phyloP scores from a whole-genome alignment of 2,329 filamentous ascomycete species.

The Pseudogymnoascus sp. region DNA sequence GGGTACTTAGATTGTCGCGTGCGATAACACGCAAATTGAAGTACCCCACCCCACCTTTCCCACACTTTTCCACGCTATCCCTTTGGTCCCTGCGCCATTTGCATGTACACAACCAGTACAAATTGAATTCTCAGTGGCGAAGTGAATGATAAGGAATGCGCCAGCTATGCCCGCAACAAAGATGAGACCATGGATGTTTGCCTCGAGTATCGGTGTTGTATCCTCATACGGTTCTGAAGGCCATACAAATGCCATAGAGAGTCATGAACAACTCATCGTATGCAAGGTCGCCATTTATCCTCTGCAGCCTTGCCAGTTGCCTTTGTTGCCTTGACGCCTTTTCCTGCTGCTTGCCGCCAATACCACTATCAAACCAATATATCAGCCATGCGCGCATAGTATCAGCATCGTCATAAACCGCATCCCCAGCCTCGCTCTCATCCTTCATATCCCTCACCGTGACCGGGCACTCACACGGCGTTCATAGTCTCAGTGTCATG shows the following conservation, averaged over 20 bases:
- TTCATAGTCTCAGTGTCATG: not conserved
- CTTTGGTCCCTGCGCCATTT: not conserved
- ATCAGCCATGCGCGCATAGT: not conserved
- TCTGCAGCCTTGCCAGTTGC: not conserved
- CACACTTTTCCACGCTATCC: not conserved
- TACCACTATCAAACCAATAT: not conserved
- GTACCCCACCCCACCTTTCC: not conserved
- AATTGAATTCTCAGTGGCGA: not conserved
- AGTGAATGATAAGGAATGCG: not conserved
- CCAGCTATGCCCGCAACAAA: not conserved
- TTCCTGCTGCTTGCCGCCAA: not conserved
- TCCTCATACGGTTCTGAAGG: not conserved
- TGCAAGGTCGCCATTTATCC: not conserved
- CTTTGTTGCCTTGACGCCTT: not conserved
- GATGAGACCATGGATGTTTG: not conserved
- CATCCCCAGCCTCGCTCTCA: not conserved
- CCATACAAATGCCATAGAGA: not conserved
- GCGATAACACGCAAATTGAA: not conserved
- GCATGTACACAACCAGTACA: not conserved
- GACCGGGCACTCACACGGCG: not conserved
- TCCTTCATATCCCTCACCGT: not conserved
- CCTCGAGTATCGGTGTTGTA: not conserved
- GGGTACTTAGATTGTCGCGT: not conserved
- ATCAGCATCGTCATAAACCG: not conserved
- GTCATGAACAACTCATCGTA: slow-evolving; percentile 3